These are phyloP conservation scores for Malus asiatica DNA, from an alignment of 306 rosid species.

Conservation along the genomic window DNA sequence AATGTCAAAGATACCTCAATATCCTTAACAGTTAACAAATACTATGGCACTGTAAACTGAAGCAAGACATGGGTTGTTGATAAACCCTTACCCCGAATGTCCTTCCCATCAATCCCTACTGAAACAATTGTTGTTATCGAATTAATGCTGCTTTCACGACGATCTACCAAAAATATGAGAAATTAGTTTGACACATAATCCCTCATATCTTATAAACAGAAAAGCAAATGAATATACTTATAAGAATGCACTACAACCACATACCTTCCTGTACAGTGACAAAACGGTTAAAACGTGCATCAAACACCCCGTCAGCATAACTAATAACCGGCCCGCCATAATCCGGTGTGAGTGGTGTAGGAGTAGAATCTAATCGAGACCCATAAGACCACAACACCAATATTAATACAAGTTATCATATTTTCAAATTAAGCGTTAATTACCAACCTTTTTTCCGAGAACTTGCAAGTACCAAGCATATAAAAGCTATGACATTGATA, in stretches of 20 bases:
- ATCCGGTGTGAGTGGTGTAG: constrained; percentile 69
- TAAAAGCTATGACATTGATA: background rate
- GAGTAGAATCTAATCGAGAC: constrained; percentile 46
- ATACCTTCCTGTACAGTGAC: constrained; percentile 78
- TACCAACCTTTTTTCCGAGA: background rate
- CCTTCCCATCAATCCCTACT: constrained; percentile 45
- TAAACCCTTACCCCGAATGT: constrained; percentile 48
- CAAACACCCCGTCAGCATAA: constrained; percentile 84
- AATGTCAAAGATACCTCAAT: background rate
- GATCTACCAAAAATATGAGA: constrained; percentile 38
- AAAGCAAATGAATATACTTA: background rate
- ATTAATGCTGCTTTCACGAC: constrained; percentile 55
- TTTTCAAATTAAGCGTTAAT: background rate
- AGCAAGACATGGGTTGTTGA: background rate
- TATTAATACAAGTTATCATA: background rate
- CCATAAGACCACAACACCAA: background rate
- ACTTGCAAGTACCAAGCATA: background rate
- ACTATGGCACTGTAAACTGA: background rate
- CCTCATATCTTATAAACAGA: background rate
- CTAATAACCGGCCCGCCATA: constrained; percentile 63
- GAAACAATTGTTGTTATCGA: constrained; percentile 62
- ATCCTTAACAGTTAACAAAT: background rate
- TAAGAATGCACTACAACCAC: background rate
- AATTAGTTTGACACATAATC: background rate
- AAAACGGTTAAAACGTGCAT: constrained; percentile 66